Evolutionary conservation across 176 grass and related monocot genomes (phyloP).

Genomic region (Themeda triandra): DNA sequence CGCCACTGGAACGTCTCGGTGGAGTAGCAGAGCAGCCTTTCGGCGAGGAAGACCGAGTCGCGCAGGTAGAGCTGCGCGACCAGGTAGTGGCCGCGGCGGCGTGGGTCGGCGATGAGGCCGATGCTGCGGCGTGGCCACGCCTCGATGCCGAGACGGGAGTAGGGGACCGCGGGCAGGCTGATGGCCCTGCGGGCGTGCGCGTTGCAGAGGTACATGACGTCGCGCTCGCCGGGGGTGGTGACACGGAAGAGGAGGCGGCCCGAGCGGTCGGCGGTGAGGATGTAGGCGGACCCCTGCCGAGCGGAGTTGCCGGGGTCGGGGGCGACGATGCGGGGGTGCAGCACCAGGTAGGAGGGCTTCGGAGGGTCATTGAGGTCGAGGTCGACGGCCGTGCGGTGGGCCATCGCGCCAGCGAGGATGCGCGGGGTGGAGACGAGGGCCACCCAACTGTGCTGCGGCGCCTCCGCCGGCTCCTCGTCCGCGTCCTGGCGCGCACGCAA

Average conservation of each 20-base stretch:
- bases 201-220: constrained; percentile 5
- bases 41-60: not conserved
- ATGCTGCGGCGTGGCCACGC: not conserved
- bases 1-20: not conserved
- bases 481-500: not conserved
- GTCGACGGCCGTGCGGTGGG: not conserved
- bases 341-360: not conserved
- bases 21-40: not conserved
- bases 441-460: not conserved
- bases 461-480: too few species aligned
- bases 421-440: not conserved
- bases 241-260: too few species aligned
- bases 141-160: not conserved
- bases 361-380: not conserved
- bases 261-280: not conserved
- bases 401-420: not conserved
- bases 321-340: not conserved
- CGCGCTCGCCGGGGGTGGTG: not conserved
- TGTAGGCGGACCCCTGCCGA: not conserved
- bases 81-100: not conserved
- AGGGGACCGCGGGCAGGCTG: not conserved
- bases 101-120: not conserved
- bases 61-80: not conserved
- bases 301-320: not conserved
- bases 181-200: not conserved